phyloP scores from a whole-genome alignment of 1,284 basidiomycete species.

The Cerrena zonata region DNA sequence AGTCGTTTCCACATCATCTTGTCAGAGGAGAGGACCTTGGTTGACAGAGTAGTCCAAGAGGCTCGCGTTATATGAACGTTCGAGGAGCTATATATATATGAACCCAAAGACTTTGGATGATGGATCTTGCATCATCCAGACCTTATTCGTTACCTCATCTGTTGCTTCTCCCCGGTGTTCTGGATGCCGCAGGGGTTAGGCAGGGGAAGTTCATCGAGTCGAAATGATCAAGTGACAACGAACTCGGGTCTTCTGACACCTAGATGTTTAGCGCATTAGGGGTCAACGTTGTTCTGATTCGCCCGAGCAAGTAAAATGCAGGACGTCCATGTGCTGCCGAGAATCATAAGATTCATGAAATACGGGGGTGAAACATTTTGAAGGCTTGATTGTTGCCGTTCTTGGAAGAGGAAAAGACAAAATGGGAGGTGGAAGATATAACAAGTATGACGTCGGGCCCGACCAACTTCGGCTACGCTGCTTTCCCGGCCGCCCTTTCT shows the following conservation, averaged over 20 bases:
- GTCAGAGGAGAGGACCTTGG: constrained; percentile 5
- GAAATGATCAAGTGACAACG: no score
- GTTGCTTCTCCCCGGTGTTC: no score
- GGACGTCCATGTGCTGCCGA: constrained; percentile 1
- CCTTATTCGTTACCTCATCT: no score
- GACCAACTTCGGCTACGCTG: not conserved
- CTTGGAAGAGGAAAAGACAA: no score
- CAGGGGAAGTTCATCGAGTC: no score
- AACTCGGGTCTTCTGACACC: no score
- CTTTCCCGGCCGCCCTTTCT: not conserved
- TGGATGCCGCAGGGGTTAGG: no score
- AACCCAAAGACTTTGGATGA: not conserved
- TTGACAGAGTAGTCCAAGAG: not conserved
- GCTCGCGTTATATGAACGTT: no score
- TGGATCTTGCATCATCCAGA: no score
- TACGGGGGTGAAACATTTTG: constrained; percentile 1
- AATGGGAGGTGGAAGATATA: not conserved
- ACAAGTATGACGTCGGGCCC: not conserved
- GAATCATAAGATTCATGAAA: not conserved
- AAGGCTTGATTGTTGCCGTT: not conserved
- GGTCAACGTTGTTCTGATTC: no score
- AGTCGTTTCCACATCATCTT: constrained; percentile 1
- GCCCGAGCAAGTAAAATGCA: no score
- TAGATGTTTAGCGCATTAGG: no score
- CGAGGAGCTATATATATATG: constrained; percentile 1